These are phyloP conservation scores for Apiospora koreana DNA, from an alignment of 2,329 filamentous ascomycete genomes.

Conservation along the genomic window DNA sequence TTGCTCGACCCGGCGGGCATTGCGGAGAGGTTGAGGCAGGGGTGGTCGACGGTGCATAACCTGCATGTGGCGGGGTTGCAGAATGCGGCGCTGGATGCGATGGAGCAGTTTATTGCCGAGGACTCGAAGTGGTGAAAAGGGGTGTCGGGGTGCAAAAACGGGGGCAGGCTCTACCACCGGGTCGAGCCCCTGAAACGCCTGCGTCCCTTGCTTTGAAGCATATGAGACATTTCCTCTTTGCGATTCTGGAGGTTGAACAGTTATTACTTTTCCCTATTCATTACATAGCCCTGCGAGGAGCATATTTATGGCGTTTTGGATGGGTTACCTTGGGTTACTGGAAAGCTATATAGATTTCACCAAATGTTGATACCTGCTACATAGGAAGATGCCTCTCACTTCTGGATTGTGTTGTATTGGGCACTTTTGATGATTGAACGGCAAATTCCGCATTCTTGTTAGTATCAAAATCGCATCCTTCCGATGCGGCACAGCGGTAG, in stretches of 20 bases:
- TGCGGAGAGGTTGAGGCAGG: slow-evolving; percentile 18
- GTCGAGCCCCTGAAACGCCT: neutral
- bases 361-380: neutral
- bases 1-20: slow-evolving; percentile 17
- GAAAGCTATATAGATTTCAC: neutral
- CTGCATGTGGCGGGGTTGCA: slow-evolving; percentile 21
- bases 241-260: too few relatives aligned
- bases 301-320: neutral
- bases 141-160: neutral
- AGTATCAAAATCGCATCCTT: neutral
- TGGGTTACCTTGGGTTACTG: neutral
- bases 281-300: neutral
- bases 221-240: neutral
- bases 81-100: slow-evolving; percentile 21
- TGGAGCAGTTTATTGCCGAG: slow-evolving; percentile 25
- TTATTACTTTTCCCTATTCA: neutral
- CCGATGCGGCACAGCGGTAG: neutral
- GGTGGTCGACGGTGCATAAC: slow-evolving; percentile 23
- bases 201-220: too few relatives aligned
- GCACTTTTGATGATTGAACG: too few relatives aligned
- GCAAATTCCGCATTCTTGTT: too few relatives aligned
- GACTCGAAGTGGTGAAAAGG: neutral
- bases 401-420: neutral
- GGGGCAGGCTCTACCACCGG: neutral
- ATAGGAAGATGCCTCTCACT: too few relatives aligned